Conservation (phyloP, 192 early-diverging fungal species). For the Dispira simplex region DNA sequence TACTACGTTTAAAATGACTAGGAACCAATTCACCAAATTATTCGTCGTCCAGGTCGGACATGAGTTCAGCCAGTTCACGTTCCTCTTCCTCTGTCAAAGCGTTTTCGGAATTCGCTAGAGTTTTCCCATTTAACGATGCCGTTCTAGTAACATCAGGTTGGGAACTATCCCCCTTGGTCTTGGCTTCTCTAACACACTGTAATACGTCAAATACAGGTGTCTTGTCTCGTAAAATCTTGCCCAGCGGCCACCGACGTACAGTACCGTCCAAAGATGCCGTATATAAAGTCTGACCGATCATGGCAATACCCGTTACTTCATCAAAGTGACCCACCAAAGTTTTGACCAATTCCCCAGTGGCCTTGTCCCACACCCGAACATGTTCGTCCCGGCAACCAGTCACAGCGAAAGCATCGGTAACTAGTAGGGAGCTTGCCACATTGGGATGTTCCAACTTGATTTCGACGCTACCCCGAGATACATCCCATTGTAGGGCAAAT, state of each 20-base stretch:
- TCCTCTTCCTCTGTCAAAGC: conserved; percentile 10
- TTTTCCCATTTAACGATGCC: background rate
- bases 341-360: conserved; percentile 7
- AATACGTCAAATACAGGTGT: background rate
- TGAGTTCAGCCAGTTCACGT: conserved; percentile 7
- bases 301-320: background rate
- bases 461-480: background rate
- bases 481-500: background rate
- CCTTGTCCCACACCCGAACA: conserved; percentile 8
- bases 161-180: background rate
- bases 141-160: background rate
- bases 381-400: conserved; percentile 9
- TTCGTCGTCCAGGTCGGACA: conserved; percentile 6
- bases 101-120: background rate
- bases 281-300: background rate
- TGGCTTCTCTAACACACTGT: background rate
- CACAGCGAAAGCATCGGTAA: conserved; percentile 1
- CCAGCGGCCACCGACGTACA: background rate
- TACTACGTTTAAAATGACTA: background rate
- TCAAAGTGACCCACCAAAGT: conserved; percentile 8
- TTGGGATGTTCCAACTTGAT: conserved; percentile 2
- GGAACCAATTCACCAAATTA: background rate
- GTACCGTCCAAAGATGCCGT: conserved; percentile 6
- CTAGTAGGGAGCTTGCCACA: background rate
- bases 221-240: background rate